Evolutionary conservation across 192 early-diverging fungal genomes (phyloP).

Genomic region (Borealophlyctis nickersoniae): DNA sequence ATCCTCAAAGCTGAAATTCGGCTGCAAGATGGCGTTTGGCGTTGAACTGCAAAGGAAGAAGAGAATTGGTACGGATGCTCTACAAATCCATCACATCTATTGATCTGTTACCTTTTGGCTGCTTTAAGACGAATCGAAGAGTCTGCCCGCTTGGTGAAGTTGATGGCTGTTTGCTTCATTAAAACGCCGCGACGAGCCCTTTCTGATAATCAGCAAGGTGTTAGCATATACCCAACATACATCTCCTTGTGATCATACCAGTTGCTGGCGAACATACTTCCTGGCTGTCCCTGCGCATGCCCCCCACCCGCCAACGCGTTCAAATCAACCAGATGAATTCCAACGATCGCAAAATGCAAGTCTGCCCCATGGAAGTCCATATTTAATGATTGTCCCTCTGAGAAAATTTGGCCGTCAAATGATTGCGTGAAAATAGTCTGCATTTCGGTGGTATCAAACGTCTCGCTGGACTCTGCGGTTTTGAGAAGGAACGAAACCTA

Average conservation of each 20-base stretch:
- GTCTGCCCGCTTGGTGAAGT: conserved; percentile 67
- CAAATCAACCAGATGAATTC: conserved; percentile 55
- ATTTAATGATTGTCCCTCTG: conserved; percentile 67
- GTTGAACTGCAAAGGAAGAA: conserved; percentile 42
- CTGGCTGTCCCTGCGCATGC: background rate
- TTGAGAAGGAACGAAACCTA: too few species aligned
- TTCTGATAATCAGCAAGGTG: too few species aligned
- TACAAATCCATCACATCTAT: too few species aligned
- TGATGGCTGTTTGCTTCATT: conserved; percentile 65
- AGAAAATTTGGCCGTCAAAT: conserved; percentile 81
- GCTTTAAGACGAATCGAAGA: conserved; percentile 77
- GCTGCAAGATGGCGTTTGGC: conserved; percentile 78
- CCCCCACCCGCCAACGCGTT: conserved; percentile 43
- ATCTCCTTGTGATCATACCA: too few species aligned
- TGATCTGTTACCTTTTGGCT: conserved; percentile 29
- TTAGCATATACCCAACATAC: too few species aligned
- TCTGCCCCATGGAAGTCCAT: conserved; percentile 82
- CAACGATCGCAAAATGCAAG: conserved; percentile 47
- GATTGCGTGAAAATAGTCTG: conserved; percentile 33
- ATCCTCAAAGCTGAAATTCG: conserved; percentile 95
- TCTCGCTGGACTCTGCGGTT: conserved; percentile 7
- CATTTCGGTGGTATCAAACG: conserved; percentile 28
- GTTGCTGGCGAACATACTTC: too few species aligned
- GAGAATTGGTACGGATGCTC: conserved; percentile 5
- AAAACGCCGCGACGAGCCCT: conserved; percentile 76